Evolutionary conservation across 495 filamentous ascomycete species (phyloP).

Genomic region (Aspergillus asperescens): DNA sequence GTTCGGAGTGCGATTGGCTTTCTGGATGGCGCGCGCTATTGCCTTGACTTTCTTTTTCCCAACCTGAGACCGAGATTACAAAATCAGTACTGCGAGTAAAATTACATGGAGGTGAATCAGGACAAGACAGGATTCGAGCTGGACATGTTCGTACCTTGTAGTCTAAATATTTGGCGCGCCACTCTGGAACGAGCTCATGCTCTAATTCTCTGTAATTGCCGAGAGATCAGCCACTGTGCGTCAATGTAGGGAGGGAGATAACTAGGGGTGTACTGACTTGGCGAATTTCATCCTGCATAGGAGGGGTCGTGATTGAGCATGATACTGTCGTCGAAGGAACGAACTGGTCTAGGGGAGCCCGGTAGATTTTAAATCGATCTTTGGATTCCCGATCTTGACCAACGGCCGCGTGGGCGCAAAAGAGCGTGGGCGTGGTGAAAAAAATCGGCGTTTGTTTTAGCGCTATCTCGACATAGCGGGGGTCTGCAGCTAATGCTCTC

Average conservation of each 20-base stretch:
- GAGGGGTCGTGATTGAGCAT: constrained; percentile 20
- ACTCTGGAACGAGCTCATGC: constrained; percentile 83
- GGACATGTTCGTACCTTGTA: constrained; percentile 61
- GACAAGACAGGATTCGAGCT: neutral
- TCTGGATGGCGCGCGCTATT: constrained; percentile 63
- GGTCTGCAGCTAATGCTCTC: neutral
- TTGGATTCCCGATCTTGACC: neutral
- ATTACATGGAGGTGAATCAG: neutral
- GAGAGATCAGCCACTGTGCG: constrained; percentile 10
- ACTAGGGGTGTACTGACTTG: constrained; percentile 41
- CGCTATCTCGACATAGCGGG: constrained; percentile 6
- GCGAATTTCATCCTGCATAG: constrained; percentile 56
- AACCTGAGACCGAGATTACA: constrained; percentile 27
- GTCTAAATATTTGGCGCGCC: constrained; percentile 85
- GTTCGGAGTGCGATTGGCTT: constrained; percentile 51
- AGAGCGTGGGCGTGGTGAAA: neutral
- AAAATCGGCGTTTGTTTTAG: constrained; percentile 12
- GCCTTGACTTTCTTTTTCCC: constrained; percentile 89
- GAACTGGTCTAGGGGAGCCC: constrained; percentile 7
- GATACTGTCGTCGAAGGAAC: constrained; percentile 10
- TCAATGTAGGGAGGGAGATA: constrained; percentile 7
- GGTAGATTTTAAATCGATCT: constrained; percentile 8
- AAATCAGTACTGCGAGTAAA: neutral
- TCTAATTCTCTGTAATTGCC: constrained; percentile 62
- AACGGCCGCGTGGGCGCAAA: neutral